Base-by-base conservation (phyloP, 2,329 filamentous ascomycete species). In the Tolypocladium ovalisporum region DNA sequence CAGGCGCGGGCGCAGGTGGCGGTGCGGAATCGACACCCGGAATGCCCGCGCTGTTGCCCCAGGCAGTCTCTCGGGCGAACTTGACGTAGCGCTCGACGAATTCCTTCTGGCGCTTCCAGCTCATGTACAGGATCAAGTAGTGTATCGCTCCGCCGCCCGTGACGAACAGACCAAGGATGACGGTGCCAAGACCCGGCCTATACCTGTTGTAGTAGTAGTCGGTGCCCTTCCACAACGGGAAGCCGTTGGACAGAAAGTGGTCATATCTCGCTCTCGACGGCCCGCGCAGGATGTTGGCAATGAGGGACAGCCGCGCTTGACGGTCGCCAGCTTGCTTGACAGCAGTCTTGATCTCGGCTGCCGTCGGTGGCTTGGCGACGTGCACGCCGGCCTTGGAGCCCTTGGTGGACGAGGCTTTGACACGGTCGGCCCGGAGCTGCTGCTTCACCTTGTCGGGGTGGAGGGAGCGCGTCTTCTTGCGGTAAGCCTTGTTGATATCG, bases 181-280 rank as follows among this genome's bases (percentile, higher is more conserved):
- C 94, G 17, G 89, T 89, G 59, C 90, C 90, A 51, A 97, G 78
- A 10, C 94, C 94, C 1, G 94, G 94, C 24, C 94, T 84, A 80
- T 93, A 97, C 58, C 94, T 86, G 66, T 85, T 86, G 78, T 99
- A 99, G 81, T 97, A 99, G 81, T 99, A 99, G 61, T 94, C 93
- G 51, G 93, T 97, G 58, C 94, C 94, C 76, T 93, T 92, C 94
- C 94, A 99, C 57, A 84, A 84, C 36, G 94, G 94, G 77, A 99
- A 99, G 60, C 94, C 94, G 73, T 97, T 91, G 71, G 78, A 76
- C 60, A 97, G 75, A 77, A 97, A 99, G 73, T 97, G 88, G 71
- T 99, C 93, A 74, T 99, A 99, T 62, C 94, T 88, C 64, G 90
- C 88, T 62, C 94, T 84, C 56, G 83, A 82, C 3, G 88, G 78